A percentile compares a stretch with the other conserved stretches of the same genome.
Evolutionary conservation across 78 protist genomes (phyloP).

Genomic region (Cavenderia fasciculata): DNA sequence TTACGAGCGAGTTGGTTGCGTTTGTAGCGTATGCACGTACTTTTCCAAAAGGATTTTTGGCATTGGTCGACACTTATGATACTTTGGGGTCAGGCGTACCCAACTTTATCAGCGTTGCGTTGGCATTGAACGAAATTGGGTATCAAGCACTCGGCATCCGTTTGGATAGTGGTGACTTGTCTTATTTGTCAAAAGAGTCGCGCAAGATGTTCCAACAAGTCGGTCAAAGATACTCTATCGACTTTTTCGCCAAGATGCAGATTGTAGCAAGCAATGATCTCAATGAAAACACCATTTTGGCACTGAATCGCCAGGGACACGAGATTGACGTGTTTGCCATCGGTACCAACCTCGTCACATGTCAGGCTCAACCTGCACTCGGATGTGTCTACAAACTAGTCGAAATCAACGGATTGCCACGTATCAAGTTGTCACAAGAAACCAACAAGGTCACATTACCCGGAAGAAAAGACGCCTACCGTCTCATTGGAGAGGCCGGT

Average conservation of each 20-base stretch:
- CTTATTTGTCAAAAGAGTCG: conserved; percentile 80
- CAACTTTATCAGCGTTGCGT: conserved; percentile 91
- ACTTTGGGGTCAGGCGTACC: conserved; percentile 90
- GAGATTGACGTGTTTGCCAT: conserved; percentile 93
- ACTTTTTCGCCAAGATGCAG: conserved; percentile 46
- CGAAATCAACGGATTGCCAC: conserved; percentile 83
- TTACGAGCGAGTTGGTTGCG: conserved; percentile 92
- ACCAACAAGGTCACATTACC: conserved; percentile 89
- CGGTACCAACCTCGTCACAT: conserved; percentile 95
- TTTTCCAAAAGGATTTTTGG: conserved; percentile 91
- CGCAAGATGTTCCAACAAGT: conserved; percentile 57
- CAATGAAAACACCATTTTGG: conserved; percentile 84
- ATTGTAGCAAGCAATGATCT: conserved; percentile 94
- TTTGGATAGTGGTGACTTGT: conserved; percentile 95
- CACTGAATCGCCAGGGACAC: conserved; percentile 84
- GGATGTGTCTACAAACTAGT: conserved; percentile 97
- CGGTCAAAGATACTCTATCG: conserved; percentile 21
- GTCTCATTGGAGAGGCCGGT: conserved; percentile 74
- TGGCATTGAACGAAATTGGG: conserved; percentile 86
- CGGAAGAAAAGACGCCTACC: conserved; percentile 83
- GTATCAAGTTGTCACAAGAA: conserved; percentile 90
- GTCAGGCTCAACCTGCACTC: conserved; percentile 94
- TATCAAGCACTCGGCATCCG: conserved; percentile 91
- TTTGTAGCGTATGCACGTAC: conserved; percentile 94
- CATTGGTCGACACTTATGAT: conserved; percentile 95